These are phyloP conservation scores for Mucor indicus DNA, from an alignment of 371 early-diverging fungal genomes.

Conservation along the genomic window DNA sequence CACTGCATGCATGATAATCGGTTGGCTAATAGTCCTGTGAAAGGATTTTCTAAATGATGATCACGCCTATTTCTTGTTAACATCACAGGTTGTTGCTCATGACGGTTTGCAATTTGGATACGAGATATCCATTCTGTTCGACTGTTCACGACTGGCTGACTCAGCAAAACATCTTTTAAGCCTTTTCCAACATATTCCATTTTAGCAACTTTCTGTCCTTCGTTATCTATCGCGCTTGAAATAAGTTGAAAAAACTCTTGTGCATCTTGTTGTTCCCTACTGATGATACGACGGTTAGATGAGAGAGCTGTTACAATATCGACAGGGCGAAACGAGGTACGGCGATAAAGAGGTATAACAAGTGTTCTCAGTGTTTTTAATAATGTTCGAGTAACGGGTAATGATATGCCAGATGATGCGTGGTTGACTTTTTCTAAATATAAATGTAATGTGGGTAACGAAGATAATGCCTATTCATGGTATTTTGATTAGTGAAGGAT, in stretches of 20 bases:
- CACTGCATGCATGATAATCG: constrained; percentile 63
- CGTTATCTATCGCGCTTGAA: constrained; percentile 69
- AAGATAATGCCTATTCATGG: constrained; percentile 32
- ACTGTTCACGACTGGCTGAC: background rate
- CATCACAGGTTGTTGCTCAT: no score
- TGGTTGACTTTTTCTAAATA: constrained; percentile 27
- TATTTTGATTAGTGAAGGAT: background rate
- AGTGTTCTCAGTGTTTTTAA: constrained; percentile 30
- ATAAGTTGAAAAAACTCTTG: constrained; percentile 90
- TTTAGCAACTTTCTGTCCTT: constrained; percentile 30
- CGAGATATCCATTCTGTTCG: background rate
- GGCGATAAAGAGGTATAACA: constrained; percentile 22
- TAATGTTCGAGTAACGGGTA: constrained; percentile 39
- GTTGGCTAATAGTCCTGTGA: constrained; percentile 64
- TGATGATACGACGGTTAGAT: constrained; percentile 46
- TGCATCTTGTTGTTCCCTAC: constrained; percentile 86
- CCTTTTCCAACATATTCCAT: constrained; percentile 11
- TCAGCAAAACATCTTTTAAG: constrained; percentile 14
- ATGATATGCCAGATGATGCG: constrained; percentile 6
- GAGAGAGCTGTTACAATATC: constrained; percentile 35
- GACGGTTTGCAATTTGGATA: no score
- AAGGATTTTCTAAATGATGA: constrained; percentile 42
- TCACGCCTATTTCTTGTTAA: no score
- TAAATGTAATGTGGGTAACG: constrained; percentile 30
- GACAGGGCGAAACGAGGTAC: constrained; percentile 30